phyloP scores from a whole-genome alignment of 2,329 filamentous ascomycete genomes.

The Hymenoscyphus fructigenus region DNA sequence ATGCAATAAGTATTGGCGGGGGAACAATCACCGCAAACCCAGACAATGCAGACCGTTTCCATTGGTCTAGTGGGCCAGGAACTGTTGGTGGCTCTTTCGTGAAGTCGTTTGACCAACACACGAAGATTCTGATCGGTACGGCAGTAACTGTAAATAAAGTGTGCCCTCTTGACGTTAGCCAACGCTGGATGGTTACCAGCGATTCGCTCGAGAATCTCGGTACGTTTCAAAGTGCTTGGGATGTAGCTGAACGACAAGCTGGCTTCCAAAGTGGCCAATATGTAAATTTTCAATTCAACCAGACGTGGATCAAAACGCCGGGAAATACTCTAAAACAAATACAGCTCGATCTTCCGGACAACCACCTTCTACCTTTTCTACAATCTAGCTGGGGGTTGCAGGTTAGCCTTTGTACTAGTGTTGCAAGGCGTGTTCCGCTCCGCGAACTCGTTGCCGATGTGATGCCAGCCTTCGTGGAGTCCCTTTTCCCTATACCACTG shows the following conservation, averaged over 20 bases:
- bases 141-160: background rate
- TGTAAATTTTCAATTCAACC: background rate
- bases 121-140: conserved; percentile 14
- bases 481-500: background rate
- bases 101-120: background rate
- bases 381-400: conserved; percentile 24
- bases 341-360: conserved; percentile 6
- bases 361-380: conserved; percentile 11
- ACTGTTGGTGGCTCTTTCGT: background rate
- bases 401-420: conserved; percentile 30
- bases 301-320: background rate
- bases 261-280: background rate
- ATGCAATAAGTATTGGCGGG: too few species aligned
- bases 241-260: background rate
- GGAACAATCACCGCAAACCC: too few species aligned
- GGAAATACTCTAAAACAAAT: background rate
- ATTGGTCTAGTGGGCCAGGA: too few species aligned
- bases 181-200: background rate
- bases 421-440: conserved; percentile 25
- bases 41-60: too few species aligned
- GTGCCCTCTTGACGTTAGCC: background rate
- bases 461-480: background rate
- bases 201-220: background rate
- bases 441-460: conserved; percentile 1
- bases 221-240: background rate